These are phyloP conservation scores for Penstemon barbatus DNA, from an alignment of 257 asterid species.

Conservation along the genomic window DNA sequence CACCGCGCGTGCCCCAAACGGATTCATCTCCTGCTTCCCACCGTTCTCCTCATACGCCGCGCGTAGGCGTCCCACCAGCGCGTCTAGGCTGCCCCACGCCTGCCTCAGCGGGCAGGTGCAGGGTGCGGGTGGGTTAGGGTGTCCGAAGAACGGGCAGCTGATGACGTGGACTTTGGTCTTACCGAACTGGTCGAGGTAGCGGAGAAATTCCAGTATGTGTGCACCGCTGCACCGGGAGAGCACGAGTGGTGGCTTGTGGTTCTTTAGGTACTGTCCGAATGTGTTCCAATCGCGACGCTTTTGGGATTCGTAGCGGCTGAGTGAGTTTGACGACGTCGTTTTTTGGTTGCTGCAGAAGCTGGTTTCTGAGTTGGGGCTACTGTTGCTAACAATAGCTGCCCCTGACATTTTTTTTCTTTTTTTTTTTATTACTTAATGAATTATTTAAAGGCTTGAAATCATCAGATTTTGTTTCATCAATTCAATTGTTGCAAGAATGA, in stretches of 20 bases:
- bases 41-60: conserved; percentile 71
- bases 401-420: conserved; percentile 10
- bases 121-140: conserved; percentile 50
- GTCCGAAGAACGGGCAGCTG: conserved; percentile 54
- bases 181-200: conserved; percentile 57
- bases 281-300: conserved; percentile 69
- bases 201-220: conserved; percentile 55
- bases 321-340: conserved; percentile 24
- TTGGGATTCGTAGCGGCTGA: conserved; percentile 64
- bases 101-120: conserved; percentile 59
- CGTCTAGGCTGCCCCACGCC: conserved; percentile 74
- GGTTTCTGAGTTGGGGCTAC: conserved; percentile 33
- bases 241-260: conserved; percentile 62
- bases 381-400: conserved; percentile 5
- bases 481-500: background rate
- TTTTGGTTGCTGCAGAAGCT: conserved; percentile 25
- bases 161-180: conserved; percentile 47
- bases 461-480: background rate
- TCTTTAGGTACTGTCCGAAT: conserved; percentile 56
- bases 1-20: conserved; percentile 64
- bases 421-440: too few species aligned
- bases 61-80: conserved; percentile 61
- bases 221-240: conserved; percentile 68
- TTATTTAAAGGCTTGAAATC: background rate
- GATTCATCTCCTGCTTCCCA: conserved; percentile 51